A percentile compares a stretch with the other conserved stretches of the same genome.
These are phyloP conservation scores for Cornus florida DNA, from an alignment of 148 eudicot genomes.

Conservation along the genomic window DNA sequence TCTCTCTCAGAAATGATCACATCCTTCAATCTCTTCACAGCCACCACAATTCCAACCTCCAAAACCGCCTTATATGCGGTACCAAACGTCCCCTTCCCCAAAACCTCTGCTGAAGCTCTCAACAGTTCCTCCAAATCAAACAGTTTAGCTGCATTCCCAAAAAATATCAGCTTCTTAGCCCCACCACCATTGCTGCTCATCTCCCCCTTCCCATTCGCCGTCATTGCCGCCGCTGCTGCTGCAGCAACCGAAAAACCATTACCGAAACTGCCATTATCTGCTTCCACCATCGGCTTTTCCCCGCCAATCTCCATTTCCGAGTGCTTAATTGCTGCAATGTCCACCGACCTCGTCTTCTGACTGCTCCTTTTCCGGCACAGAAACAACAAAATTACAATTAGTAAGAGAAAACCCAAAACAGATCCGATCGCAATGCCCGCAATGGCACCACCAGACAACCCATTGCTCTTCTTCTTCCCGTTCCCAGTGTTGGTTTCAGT, in stretches of 20 bases:
- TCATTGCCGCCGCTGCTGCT: constrained; percentile 32
- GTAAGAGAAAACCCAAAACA: constrained; percentile 47
- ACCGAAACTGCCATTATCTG: constrained; percentile 21
- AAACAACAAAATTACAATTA: constrained; percentile 45
- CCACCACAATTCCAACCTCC: constrained; percentile 72
- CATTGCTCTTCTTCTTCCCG: constrained; percentile 24
- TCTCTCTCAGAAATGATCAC: constrained; percentile 60
- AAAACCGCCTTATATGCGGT: constrained; percentile 88
- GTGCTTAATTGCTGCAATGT: constrained; percentile 40
- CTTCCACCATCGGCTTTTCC: constrained; percentile 33
- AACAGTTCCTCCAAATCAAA: constrained; percentile 82
- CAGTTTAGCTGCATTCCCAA: constrained; percentile 50
- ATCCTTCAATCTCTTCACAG: constrained; percentile 86
- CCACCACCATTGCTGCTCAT: constrained; percentile 18
- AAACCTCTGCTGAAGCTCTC: constrained; percentile 89
- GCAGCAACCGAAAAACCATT: constrained; percentile 45
- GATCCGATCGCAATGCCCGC: constrained; percentile 78
- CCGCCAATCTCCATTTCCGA: constrained; percentile 36
- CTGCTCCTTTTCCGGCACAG: constrained; percentile 46
- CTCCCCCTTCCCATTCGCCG: constrained; percentile 27
- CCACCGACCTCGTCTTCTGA: constrained; percentile 38
- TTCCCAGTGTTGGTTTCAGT: neutral
- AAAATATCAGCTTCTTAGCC: constrained; percentile 65
- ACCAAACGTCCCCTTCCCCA: constrained; percentile 91
- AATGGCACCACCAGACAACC: constrained; percentile 68